phyloP scores from a whole-genome alignment of 2,329 filamentous ascomycete genomes.

The Ustulina deusta region DNA sequence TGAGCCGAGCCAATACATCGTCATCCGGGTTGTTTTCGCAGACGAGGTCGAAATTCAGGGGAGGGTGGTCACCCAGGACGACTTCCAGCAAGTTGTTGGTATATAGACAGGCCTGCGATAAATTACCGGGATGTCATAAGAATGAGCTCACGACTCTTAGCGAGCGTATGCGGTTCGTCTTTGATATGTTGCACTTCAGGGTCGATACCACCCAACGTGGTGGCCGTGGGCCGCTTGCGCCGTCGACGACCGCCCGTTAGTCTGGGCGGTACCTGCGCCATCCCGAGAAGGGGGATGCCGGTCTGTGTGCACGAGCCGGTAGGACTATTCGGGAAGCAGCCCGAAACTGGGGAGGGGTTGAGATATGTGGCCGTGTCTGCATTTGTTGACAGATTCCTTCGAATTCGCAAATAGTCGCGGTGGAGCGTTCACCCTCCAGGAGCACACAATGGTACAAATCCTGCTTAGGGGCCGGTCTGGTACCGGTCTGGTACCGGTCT shows the following conservation, averaged over 20 bases:
- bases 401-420: neutral
- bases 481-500: neutral
- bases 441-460: neutral
- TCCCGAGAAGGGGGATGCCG: conserved; percentile 39
- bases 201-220: conserved; percentile 24
- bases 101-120: conserved; percentile 2
- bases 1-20: neutral
- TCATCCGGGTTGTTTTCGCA: neutral
- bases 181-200: conserved; percentile 60
- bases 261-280: conserved; percentile 36
- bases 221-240: conserved; percentile 1
- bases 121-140: neutral
- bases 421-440: neutral
- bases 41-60: neutral
- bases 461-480: neutral
- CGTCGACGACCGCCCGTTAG: conserved; percentile 9
- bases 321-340: conserved; percentile 67
- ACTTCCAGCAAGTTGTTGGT: too few species aligned
- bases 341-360: conserved; percentile 9
- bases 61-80: neutral
- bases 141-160: conserved; percentile 44
- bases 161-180: conserved; percentile 60
- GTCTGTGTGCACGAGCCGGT: conserved; percentile 22
- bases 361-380: conserved; percentile 12
- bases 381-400: conserved; percentile 36